These are phyloP conservation scores for Hyphodiscus sp. DNA, from an alignment of 2,329 filamentous ascomycete genomes.

Conservation along the genomic window DNA sequence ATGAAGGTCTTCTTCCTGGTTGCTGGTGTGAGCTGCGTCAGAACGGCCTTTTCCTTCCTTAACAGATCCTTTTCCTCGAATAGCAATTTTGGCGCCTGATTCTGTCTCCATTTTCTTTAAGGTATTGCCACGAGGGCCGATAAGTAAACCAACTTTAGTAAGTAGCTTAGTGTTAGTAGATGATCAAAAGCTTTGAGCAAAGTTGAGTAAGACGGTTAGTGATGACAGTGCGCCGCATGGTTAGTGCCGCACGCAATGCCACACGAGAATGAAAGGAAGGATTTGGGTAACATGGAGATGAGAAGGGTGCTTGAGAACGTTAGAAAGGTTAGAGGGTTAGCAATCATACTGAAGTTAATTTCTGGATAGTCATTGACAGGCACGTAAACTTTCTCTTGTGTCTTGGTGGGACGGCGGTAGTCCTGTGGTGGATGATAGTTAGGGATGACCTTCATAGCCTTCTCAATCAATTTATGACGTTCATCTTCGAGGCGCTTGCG, in stretches of 20 bases:
- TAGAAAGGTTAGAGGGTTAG: slow-evolving; percentile 93
- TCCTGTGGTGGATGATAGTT: slow-evolving; percentile 99
- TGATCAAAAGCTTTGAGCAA: slow-evolving; percentile 33
- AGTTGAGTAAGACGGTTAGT: slow-evolving; percentile 31
- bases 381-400: slow-evolving; percentile 99
- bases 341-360: slow-evolving; percentile 99
- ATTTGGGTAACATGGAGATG: slow-evolving; percentile 30
- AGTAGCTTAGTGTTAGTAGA: slow-evolving; percentile 87
- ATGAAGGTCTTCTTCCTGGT: slow-evolving; percentile 98
- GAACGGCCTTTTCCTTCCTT: slow-evolving; percentile 99
- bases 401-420: slow-evolving; percentile 98
- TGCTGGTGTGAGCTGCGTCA: slow-evolving; percentile 97
- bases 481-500: slow-evolving; percentile 97
- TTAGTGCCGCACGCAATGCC: slow-evolving; percentile 29
- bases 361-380: slow-evolving; percentile 99
- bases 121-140: slow-evolving; percentile 99
- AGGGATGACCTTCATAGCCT: slow-evolving; percentile 98
- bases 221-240: slow-evolving; percentile 28
- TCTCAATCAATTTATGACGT: slow-evolving; percentile 96
- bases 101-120: slow-evolving; percentile 99
- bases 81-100: slow-evolving; percentile 96
- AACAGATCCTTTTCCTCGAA: slow-evolving; percentile 98
- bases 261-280: slow-evolving; percentile 38
- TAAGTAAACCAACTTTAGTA: slow-evolving; percentile 98
- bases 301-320: slow-evolving; percentile 41